A percentile compares a stretch with the other conserved stretches of the same genome.
These are phyloP conservation scores for Pseudozyma pruni DNA, from an alignment of 1,284 basidiomycete species.

Conservation along the genomic window DNA sequence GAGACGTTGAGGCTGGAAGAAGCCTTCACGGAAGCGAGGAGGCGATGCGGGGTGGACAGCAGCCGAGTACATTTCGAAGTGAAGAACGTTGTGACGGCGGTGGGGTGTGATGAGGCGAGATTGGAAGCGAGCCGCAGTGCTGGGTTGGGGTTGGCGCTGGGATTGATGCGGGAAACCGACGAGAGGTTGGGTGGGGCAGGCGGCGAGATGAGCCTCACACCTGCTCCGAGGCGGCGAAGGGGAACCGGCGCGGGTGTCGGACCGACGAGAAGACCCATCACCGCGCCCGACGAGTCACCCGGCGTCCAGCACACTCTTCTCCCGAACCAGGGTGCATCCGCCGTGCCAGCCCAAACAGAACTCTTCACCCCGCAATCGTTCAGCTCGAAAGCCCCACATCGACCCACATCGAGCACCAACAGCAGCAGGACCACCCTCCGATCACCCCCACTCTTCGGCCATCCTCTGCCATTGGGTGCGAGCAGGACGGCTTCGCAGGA, in stretches of 20 bases:
- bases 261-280: constrained; percentile 9
- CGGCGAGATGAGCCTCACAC: constrained; percentile 5
- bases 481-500: constrained; percentile 14
- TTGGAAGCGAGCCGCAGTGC: not conserved
- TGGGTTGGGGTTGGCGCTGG: not conserved
- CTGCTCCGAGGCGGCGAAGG: constrained; percentile 9
- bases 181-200: not conserved
- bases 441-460: constrained; percentile 3
- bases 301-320: not conserved
- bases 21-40: constrained; percentile 22
- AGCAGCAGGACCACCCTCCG: not conserved
- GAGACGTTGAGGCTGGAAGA: constrained; percentile 12
- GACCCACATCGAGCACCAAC: not conserved
- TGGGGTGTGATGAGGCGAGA: too few relatives aligned
- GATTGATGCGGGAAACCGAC: not conserved
- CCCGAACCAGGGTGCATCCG: too few relatives aligned
- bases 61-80: constrained; percentile 22
- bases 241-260: not conserved
- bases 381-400: constrained; percentile 5
- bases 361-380: constrained; percentile 35
- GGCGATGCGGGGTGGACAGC: constrained; percentile 20
- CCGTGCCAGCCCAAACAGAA: not conserved
- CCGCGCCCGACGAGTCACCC: constrained; percentile 15
- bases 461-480: too few relatives aligned
- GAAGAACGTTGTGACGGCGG: not conserved